Conservation (phyloP, 192 early-diverging fungal species). For the Mortierella alpina region DNA sequence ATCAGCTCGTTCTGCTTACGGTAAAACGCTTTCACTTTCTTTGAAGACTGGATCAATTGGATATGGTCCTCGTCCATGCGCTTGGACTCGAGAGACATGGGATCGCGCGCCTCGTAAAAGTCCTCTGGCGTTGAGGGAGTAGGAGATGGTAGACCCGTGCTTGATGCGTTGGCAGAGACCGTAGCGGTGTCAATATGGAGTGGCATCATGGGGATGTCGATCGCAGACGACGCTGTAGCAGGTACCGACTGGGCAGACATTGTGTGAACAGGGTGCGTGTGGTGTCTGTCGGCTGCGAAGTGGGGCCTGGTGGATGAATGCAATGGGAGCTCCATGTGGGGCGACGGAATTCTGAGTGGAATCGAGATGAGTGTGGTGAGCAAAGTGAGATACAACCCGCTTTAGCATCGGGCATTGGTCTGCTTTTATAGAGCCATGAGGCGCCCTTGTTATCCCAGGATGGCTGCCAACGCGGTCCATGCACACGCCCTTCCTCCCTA, state of each 20-base stretch:
- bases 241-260: no score
- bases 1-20: conserved; percentile 86
- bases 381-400: no score
- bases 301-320: not conserved
- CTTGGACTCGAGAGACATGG: conserved; percentile 51
- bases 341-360: not conserved
- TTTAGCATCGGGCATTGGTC: no score
- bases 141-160: conserved; percentile 27
- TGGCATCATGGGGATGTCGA: conserved; percentile 16
- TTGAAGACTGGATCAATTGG: conserved; percentile 46
- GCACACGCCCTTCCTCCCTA: not conserved
- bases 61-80: conserved; percentile 66
- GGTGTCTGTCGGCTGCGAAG: conserved; percentile 1
- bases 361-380: not conserved
- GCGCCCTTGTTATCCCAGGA: not conserved
- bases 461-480: not conserved
- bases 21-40: conserved; percentile 77
- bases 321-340: conserved; percentile 12
- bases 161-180: not conserved
- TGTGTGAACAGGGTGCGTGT: conserved; percentile 4
- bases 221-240: not conserved
- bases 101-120: conserved; percentile 53
- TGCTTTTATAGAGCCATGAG: no score
- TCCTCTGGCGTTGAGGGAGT: conserved; percentile 22
- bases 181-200: conserved; percentile 12